Evolutionary conservation across 805 yeast genomes (phyloP).

Genomic region (Saccharomycopsis microspora): DNA sequence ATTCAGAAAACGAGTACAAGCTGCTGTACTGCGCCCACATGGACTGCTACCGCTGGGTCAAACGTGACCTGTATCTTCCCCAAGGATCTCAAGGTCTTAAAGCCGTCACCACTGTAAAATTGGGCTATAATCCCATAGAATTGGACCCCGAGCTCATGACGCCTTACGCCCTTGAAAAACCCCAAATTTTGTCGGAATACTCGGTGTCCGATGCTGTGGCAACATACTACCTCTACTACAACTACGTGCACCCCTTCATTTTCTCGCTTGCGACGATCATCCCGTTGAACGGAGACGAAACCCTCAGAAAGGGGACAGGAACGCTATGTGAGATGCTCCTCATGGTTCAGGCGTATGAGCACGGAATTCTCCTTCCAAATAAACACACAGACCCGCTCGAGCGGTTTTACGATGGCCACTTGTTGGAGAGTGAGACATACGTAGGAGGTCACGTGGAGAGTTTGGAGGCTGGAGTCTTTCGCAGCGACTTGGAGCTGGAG

Average conservation of each 20-base stretch:
- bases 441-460: constrained; percentile 99
- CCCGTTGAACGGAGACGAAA: constrained; percentile 95
- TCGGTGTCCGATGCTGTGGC: constrained; percentile 99
- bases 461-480: constrained; percentile 92
- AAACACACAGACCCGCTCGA: constrained; percentile 93
- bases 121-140: constrained; percentile 94
- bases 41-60: constrained; percentile 98
- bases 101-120: constrained; percentile 91
- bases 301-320: constrained; percentile 93
- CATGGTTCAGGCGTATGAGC: constrained; percentile 89
- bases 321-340: constrained; percentile 95
- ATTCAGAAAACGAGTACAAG: constrained; percentile 84
- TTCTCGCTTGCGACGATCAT: constrained; percentile 91
- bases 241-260: constrained; percentile 94
- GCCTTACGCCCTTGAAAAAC: constrained; percentile 90
- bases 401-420: constrained; percentile 87
- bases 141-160: constrained; percentile 97
- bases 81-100: constrained; percentile 98
- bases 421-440: constrained; percentile 89
- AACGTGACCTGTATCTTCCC: constrained; percentile 92
- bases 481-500: constrained; percentile 71
- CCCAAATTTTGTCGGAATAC: constrained; percentile 87
- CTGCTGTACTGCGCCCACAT: constrained; percentile 88
- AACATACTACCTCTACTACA: constrained; percentile 89
- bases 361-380: constrained; percentile 74